phyloP scores from a whole-genome alignment of 768 basidiomycete genomes.

The Clathrus columnatus region DNA sequence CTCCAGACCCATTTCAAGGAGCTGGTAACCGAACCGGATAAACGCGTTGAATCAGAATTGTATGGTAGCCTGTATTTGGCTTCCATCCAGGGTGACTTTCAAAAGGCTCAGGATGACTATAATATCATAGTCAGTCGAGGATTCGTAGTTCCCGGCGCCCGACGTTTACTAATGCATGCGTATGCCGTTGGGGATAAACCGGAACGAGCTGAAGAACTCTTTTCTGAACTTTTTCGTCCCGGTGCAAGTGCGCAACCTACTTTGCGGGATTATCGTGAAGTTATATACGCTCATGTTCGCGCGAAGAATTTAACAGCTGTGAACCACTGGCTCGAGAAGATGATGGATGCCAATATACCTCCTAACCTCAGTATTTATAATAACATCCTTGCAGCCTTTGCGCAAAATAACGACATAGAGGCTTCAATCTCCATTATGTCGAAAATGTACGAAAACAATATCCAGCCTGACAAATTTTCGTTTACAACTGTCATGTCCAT shows the following conservation, averaged over 20 bases:
- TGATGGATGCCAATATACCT: constrained; percentile 38
- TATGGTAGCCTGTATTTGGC: constrained; percentile 43
- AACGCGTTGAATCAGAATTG: constrained; percentile 19
- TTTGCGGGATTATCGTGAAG: constrained; percentile 43
- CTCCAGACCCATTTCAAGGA: constrained; percentile 25
- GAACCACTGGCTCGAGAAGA: constrained; percentile 43
- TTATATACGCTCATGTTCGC: constrained; percentile 47
- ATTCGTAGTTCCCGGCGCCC: constrained; percentile 22
- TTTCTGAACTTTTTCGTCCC: constrained; percentile 46
- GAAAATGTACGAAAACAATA: constrained; percentile 48
- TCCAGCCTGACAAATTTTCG: constrained; percentile 39
- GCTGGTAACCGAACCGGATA: constrained; percentile 3
- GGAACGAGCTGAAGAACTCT: constrained; percentile 37
- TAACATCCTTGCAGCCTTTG: constrained; percentile 50
- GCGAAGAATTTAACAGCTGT: constrained; percentile 39
- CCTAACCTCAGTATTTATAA: constrained; percentile 54
- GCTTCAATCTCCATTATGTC: constrained; percentile 41
- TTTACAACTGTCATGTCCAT: constrained; percentile 65
- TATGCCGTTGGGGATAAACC: constrained; percentile 40
- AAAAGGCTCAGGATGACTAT: constrained; percentile 37
- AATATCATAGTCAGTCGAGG: constrained; percentile 24
- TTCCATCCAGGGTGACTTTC: constrained; percentile 43
- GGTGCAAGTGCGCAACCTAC: constrained; percentile 32
- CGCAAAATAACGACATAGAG: constrained; percentile 44
- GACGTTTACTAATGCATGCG: constrained; percentile 45